Percentiles rank a stretch among this genome's conserved stretches.
phyloP scores from a whole-genome alignment of 768 basidiomycete species.

The Xerocomus potaroensis region DNA sequence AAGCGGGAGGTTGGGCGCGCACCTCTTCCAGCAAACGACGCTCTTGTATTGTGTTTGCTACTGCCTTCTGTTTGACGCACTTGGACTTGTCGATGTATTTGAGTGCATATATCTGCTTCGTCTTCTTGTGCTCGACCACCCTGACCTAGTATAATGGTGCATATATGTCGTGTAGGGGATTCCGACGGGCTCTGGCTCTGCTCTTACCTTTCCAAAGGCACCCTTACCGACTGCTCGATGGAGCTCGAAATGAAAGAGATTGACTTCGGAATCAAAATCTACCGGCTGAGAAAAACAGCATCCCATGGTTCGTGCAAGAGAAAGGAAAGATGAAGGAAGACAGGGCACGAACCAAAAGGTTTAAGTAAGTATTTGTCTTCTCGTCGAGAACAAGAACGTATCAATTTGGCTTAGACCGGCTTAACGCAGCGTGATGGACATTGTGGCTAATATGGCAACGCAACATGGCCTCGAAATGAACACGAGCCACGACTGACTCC shows the following conservation, averaged over 20 bases:
- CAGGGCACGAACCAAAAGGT: constrained; percentile 14
- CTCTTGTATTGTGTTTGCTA: constrained; percentile 93
- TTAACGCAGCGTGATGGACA: constrained; percentile 3
- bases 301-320: constrained; percentile 51
- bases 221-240: constrained; percentile 95
- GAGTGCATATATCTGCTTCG: constrained; percentile 89
- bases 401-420: constrained; percentile 22
- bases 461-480: not conserved
- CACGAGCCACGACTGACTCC: not conserved
- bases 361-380: constrained; percentile 26
- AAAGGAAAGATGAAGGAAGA: constrained; percentile 29
- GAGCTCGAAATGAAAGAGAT: constrained; percentile 95
- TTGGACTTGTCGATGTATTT: constrained; percentile 98
- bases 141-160: constrained; percentile 64
- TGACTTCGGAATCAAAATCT: constrained; percentile 80
- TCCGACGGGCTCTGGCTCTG: too few relatives aligned
- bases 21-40: constrained; percentile 91
- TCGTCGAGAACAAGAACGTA: constrained; percentile 32
- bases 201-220: constrained; percentile 94
- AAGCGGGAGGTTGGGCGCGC: constrained; percentile 8
- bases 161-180: constrained; percentile 2
- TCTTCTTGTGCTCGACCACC: constrained; percentile 93
- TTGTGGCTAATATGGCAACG: constrained; percentile 26
- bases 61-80: constrained; percentile 86
- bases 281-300: constrained; percentile 66